A percentile compares a stretch with the other conserved stretches of the same genome.
Evolutionary conservation across 2,329 filamentous ascomycete genomes (phyloP).

Genomic region (Paecilomyces formosus): DNA sequence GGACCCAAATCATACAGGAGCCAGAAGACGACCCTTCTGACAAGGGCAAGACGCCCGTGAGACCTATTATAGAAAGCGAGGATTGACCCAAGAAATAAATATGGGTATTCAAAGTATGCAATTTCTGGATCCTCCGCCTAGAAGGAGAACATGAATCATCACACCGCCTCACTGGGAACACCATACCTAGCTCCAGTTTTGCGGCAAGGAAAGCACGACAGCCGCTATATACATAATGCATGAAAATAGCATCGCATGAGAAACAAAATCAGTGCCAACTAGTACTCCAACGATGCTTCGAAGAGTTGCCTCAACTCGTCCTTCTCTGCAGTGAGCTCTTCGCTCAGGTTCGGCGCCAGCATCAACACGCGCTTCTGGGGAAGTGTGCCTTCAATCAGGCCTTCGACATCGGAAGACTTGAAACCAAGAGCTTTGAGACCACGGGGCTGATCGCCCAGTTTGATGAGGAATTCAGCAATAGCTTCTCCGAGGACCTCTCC

Average conservation of each 20-base stretch:
- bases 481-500: constrained; percentile 84
- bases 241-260: background rate
- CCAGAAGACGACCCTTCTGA: background rate
- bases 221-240: background rate
- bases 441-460: constrained; percentile 81
- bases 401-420: constrained; percentile 64
- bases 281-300: constrained; percentile 54
- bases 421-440: constrained; percentile 84
- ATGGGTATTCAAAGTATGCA: background rate
- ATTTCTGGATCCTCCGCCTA: background rate
- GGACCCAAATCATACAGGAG: constrained; percentile 12
- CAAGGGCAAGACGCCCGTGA: background rate
- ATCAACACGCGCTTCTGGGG: constrained; percentile 86
- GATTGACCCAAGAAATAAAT: background rate
- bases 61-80: background rate
- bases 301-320: constrained; percentile 65
- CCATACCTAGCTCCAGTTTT: background rate
- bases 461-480: constrained; percentile 68
- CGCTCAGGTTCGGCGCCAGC: constrained; percentile 74
- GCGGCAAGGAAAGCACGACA: background rate
- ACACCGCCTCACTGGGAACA: background rate
- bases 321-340: constrained; percentile 61
- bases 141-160: background rate
- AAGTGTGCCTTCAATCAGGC: constrained; percentile 85
- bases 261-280: constrained; percentile 7